A percentile compares a stretch with the other conserved stretches of the same genome.
phyloP scores from a whole-genome alignment of 306 rosid genomes.

The Bauhinia variegata region DNA sequence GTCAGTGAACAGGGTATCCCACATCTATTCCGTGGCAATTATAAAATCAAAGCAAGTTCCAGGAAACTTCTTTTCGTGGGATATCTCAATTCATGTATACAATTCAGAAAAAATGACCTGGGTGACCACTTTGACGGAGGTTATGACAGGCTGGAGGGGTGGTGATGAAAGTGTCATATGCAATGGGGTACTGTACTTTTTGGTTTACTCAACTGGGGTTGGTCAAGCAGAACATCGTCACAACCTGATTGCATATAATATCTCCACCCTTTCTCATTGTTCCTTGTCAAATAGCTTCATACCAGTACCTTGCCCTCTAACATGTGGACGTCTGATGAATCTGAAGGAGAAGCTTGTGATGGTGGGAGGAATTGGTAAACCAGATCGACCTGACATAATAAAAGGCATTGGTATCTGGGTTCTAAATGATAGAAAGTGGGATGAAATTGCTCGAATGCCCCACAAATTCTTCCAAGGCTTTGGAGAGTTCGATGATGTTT shows the following conservation, averaged over 20 bases:
- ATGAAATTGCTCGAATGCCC: constrained; percentile 83
- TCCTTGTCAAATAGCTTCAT: constrained; percentile 67
- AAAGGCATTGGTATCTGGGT: constrained; percentile 97
- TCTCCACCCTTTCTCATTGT: constrained; percentile 50
- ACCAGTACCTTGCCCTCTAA: constrained; percentile 78
- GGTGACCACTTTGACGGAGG: constrained; percentile 69
- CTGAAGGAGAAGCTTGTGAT: constrained; percentile 88
- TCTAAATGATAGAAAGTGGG: constrained; percentile 74
- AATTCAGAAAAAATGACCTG: constrained; percentile 62
- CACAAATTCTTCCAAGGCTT: constrained; percentile 93
- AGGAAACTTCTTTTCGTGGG: constrained; percentile 74
- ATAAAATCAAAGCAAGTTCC: constrained; percentile 89
- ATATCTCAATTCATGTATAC: constrained; percentile 72
- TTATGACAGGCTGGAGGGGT: constrained; percentile 90
- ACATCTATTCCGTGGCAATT: constrained; percentile 58
- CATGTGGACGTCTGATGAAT: constrained; percentile 95
- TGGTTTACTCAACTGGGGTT: constrained; percentile 78
- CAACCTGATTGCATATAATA: constrained; percentile 64
- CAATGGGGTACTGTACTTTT: constrained; percentile 73
- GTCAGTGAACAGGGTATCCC: constrained; percentile 60
- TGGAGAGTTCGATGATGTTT: constrained; percentile 94
- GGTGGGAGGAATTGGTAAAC: constrained; percentile 97
- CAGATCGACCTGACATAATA: constrained; percentile 76
- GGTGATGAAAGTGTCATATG: constrained; percentile 93
- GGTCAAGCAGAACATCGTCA: constrained; percentile 67